phyloP scores from a whole-genome alignment of 2,329 filamentous ascomycete species.

The Didymella keratinophila region DNA sequence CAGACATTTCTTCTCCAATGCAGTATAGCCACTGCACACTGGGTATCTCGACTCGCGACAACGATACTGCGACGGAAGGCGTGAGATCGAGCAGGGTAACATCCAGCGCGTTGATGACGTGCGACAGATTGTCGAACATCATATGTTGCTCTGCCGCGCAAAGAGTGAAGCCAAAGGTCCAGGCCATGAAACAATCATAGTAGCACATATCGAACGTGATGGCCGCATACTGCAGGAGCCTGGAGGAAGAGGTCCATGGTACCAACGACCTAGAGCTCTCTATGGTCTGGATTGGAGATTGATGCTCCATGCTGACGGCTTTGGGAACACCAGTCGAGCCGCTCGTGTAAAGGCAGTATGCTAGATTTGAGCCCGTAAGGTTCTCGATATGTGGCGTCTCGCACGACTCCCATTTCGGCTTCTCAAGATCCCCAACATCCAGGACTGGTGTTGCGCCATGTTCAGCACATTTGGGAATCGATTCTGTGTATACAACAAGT shows the following conservation, averaged over 20 bases:
- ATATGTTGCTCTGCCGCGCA: slow-evolving; percentile 50
- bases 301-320: slow-evolving; percentile 54
- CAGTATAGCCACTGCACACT: slow-evolving; percentile 54
- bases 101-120: slow-evolving; percentile 46
- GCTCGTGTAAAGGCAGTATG: slow-evolving; percentile 56
- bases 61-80: slow-evolving; percentile 52
- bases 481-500: slow-evolving; percentile 33
- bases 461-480: background rate
- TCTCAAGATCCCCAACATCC: slow-evolving; percentile 24
- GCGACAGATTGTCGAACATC: slow-evolving; percentile 51
- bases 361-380: slow-evolving; percentile 42
- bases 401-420: slow-evolving; percentile 10
- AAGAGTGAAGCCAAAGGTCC: slow-evolving; percentile 54
- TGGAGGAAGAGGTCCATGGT: slow-evolving; percentile 51
- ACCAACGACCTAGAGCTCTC: slow-evolving; percentile 49
- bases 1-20: slow-evolving; percentile 55
- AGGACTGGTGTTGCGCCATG: slow-evolving; percentile 23
- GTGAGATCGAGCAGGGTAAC: slow-evolving; percentile 54
- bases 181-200: slow-evolving; percentile 57
- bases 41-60: slow-evolving; percentile 45
- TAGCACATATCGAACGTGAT: slow-evolving; percentile 58
- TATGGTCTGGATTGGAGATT: slow-evolving; percentile 53
- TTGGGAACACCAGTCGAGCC: slow-evolving; percentile 56
- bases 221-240: slow-evolving; percentile 55
- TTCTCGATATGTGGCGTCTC: slow-evolving; percentile 38